Evolutionary conservation across 1,284 basidiomycete genomes (phyloP).

Genomic region (Inonotus hispidus): DNA sequence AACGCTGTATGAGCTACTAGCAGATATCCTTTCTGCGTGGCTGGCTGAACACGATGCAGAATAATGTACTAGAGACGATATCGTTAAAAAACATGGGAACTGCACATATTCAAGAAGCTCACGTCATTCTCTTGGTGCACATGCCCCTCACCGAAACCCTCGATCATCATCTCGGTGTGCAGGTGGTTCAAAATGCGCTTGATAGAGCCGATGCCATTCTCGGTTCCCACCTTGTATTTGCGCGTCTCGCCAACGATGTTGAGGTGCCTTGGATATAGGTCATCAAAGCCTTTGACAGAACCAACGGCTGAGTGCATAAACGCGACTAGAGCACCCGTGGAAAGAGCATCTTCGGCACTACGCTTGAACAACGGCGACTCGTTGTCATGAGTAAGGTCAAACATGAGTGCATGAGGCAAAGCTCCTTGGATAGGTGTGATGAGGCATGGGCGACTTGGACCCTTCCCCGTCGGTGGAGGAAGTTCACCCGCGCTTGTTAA

Average conservation of each 20-base stretch:
- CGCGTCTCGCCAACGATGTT: constrained; percentile 83
- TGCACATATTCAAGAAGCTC: constrained; percentile 26
- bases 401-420: constrained; percentile 84
- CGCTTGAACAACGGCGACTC: constrained; percentile 86
- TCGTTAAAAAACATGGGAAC: neutral
- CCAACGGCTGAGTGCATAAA: constrained; percentile 85
- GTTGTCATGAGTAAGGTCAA: constrained; percentile 95
- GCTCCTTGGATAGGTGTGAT: constrained; percentile 82
- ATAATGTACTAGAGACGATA: constrained; percentile 72
- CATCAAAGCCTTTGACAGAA: constrained; percentile 93
- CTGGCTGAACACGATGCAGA: constrained; percentile 84
- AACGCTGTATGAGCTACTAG: constrained; percentile 90
- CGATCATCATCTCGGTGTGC: constrained; percentile 85
- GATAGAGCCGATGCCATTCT: constrained; percentile 70
- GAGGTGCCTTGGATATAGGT: constrained; percentile 88
- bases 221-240: constrained; percentile 59
- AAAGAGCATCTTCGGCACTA: constrained; percentile 88
- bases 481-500: constrained; percentile 73
- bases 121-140: constrained; percentile 94
- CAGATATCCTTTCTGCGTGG: constrained; percentile 87
- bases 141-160: constrained; percentile 83
- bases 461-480: constrained; percentile 71
- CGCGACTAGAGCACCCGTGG: constrained; percentile 82
- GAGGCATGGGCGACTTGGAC: constrained; percentile 64
- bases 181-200: constrained; percentile 84